phyloP scores from a whole-genome alignment of 805 yeast genomes.

The Yarrowia bubula region DNA sequence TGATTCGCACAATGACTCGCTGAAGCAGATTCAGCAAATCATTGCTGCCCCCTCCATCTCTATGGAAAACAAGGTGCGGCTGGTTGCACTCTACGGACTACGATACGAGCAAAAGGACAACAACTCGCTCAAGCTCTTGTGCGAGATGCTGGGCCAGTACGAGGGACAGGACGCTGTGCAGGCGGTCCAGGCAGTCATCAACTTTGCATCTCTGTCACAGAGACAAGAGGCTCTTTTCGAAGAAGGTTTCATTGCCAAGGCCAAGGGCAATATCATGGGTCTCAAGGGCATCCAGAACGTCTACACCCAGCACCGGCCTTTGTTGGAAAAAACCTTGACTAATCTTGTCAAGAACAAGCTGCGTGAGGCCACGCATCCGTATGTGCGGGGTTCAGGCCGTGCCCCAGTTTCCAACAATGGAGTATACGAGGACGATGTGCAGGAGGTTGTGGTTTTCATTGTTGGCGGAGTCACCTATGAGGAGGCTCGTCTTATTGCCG shows the following conservation, averaged over 20 bases:
- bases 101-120: constrained; percentile 58
- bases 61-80: constrained; percentile 61
- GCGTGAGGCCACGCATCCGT: constrained; percentile 27
- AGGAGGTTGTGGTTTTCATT: constrained; percentile 42
- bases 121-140: constrained; percentile 42
- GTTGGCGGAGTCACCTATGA: constrained; percentile 92
- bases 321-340: constrained; percentile 52
- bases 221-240: constrained; percentile 47
- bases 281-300: constrained; percentile 51
- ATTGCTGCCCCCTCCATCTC: constrained; percentile 46
- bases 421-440: constrained; percentile 36
- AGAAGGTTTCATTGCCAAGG: constrained; percentile 43
- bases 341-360: constrained; percentile 35
- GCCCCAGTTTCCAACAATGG: constrained; percentile 25
- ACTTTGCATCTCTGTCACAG: constrained; percentile 45
- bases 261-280: constrained; percentile 46
- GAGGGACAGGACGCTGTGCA: constrained; percentile 41
- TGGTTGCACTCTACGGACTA: constrained; percentile 70
- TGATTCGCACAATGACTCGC: constrained; percentile 56
- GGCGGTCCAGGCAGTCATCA: constrained; percentile 46
- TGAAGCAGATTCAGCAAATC: constrained; percentile 54
- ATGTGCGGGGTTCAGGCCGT: constrained; percentile 7
- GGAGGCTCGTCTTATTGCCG: constrained; percentile 80
- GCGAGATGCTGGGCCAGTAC: constrained; percentile 31
- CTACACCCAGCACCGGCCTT: constrained; percentile 88